These are phyloP conservation scores for Stagonosporopsis tanaceti DNA, from an alignment of 2,329 filamentous ascomycete species.

Conservation along the genomic window DNA sequence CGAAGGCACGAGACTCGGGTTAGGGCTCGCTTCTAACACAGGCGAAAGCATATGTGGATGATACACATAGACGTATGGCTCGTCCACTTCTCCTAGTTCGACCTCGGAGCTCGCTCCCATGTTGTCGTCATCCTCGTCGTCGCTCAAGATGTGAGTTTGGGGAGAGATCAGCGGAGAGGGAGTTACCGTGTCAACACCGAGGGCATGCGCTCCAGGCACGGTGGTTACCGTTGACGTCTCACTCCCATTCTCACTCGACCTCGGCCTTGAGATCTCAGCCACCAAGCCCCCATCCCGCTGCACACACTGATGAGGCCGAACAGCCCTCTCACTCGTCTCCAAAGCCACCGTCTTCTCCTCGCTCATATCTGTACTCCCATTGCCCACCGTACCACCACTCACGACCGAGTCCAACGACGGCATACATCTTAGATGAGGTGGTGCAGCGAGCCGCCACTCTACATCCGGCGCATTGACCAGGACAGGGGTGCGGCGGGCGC, in stretches of 20 bases:
- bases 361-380: background rate
- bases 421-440: background rate
- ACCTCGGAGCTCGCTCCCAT: background rate
- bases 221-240: background rate
- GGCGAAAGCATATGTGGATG: background rate
- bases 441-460: background rate
- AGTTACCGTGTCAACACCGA: background rate
- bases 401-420: background rate
- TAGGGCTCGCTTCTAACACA: background rate
- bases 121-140: background rate
- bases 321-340: background rate
- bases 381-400: background rate
- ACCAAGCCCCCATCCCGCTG: background rate
- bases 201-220: background rate
- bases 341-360: background rate
- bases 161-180: background rate
- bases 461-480: slow-evolving; percentile 17
- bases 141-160: background rate
- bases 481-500: slow-evolving; percentile 10
- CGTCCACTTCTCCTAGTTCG: background rate
- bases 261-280: background rate
- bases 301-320: background rate
- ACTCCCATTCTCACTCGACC: no score
- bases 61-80: background rate
- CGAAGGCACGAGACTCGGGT: background rate